A percentile compares a stretch with the other conserved stretches of the same genome.
Conservation (phyloP, 1,139 yeast species). For the Yamadazyma mexicana region DNA sequence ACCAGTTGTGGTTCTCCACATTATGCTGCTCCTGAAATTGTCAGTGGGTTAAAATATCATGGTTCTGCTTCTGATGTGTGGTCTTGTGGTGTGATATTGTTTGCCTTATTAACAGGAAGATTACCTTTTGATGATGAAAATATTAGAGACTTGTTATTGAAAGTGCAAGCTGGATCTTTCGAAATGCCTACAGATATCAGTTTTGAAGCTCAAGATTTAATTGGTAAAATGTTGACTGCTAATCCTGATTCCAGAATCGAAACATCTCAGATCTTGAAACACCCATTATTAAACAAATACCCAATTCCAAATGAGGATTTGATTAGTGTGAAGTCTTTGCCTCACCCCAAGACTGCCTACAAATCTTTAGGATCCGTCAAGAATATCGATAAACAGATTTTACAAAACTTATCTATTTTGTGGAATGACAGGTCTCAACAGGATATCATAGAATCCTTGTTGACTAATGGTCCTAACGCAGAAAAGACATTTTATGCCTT, state of each 20-base stretch:
- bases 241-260: constrained; percentile 76
- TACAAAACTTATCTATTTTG: constrained; percentile 66
- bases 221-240: constrained; percentile 70
- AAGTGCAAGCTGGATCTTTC: constrained; percentile 73
- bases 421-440: constrained; percentile 70
- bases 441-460: constrained; percentile 55
- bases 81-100: constrained; percentile 82
- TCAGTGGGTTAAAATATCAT: constrained; percentile 72
- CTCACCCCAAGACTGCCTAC: constrained; percentile 63
- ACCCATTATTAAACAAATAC: constrained; percentile 71
- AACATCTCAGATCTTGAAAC: constrained; percentile 72
- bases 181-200: constrained; percentile 72
- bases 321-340: constrained; percentile 53
- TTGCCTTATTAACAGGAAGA: constrained; percentile 76
- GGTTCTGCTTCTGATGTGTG: constrained; percentile 85
- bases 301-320: constrained; percentile 52
- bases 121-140: constrained; percentile 82
- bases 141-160: constrained; percentile 64
- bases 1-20: constrained; percentile 88
- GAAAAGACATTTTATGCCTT: constrained; percentile 78
- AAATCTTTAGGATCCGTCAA: constrained; percentile 47
- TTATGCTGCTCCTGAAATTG: constrained; percentile 86
- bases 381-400: constrained; percentile 60
- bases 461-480: constrained; percentile 59
- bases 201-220: constrained; percentile 68